Percentiles rank a stretch among this genome's conserved stretches.
Evolutionary conservation across 1,284 basidiomycete species (phyloP).

Genomic region (Leccinum angustisporum): DNA sequence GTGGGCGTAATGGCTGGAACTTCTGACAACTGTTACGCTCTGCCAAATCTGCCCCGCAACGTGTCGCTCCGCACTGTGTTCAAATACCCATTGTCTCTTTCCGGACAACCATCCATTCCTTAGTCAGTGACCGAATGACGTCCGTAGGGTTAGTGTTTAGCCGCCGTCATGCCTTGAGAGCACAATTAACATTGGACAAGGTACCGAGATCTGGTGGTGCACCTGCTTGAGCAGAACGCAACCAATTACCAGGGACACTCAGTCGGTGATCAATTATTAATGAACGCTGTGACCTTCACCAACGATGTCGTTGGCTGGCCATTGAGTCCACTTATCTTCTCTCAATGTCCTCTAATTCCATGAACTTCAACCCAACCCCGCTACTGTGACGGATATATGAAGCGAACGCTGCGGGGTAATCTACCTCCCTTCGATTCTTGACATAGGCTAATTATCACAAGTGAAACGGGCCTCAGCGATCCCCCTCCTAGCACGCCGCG

Average conservation of each 20-base stretch:
- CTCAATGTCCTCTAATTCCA: neutral
- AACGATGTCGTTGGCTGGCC: neutral
- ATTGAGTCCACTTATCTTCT: neutral
- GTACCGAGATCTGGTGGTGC: neutral
- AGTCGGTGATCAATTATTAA: neutral
- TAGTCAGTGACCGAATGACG: neutral
- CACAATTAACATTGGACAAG: neutral
- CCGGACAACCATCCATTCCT: neutral
- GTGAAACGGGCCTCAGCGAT: neutral
- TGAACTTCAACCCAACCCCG: neutral
- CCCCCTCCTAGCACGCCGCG: neutral
- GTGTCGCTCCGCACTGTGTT: neutral
- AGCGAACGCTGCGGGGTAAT: neutral
- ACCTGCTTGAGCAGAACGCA: neutral
- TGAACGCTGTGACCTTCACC: neutral
- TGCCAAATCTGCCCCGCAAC: slow-evolving; percentile 6
- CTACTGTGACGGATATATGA: neutral
- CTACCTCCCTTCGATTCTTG: neutral
- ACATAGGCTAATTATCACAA: neutral
- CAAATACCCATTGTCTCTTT: neutral
- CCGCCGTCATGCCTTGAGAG: neutral
- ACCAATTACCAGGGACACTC: neutral
- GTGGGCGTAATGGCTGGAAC: neutral
- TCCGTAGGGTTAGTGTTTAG: neutral
- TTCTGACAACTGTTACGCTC: neutral